Evolutionary conservation across 495 filamentous ascomycete species (phyloP).

Genomic region (Aspergillus mulundensis): DNA sequence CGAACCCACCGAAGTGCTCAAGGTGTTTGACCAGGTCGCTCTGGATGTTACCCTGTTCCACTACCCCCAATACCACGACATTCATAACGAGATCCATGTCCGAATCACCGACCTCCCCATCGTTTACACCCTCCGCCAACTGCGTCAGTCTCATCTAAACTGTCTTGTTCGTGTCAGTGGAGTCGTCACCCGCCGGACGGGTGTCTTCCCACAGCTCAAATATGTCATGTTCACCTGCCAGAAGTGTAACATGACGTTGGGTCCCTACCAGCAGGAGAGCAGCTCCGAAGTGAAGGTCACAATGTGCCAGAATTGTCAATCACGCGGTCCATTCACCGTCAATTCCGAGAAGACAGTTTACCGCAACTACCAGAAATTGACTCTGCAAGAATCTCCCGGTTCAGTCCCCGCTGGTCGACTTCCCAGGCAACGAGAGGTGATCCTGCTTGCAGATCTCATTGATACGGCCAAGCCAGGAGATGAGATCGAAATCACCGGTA

Average conservation of each 20-base stretch:
- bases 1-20: conserved; percentile 86
- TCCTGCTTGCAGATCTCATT: conserved; percentile 95
- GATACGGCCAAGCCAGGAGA: conserved; percentile 96
- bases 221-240: conserved; percentile 96
- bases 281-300: conserved; percentile 93
- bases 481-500: conserved; percentile 93
- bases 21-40: conserved; percentile 94
- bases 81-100: conserved; percentile 97
- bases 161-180: conserved; percentile 92
- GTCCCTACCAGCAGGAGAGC: conserved; percentile 96
- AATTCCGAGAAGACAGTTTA: conserved; percentile 99
- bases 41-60: conserved; percentile 93
- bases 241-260: conserved; percentile 88
- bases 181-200: conserved; percentile 92
- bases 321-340: conserved; percentile 88
- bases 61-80: conserved; percentile 96
- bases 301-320: conserved; percentile 97
- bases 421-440: conserved; percentile 89
- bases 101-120: conserved; percentile 93
- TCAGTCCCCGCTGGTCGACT: conserved; percentile 96
- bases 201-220: conserved; percentile 97
- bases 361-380: conserved; percentile 97
- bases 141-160: conserved; percentile 95
- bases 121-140: conserved; percentile 92
- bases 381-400: conserved; percentile 94